Base-by-base conservation (phyloP, 257 asterid genomes). In the Vinca minor region DNA sequence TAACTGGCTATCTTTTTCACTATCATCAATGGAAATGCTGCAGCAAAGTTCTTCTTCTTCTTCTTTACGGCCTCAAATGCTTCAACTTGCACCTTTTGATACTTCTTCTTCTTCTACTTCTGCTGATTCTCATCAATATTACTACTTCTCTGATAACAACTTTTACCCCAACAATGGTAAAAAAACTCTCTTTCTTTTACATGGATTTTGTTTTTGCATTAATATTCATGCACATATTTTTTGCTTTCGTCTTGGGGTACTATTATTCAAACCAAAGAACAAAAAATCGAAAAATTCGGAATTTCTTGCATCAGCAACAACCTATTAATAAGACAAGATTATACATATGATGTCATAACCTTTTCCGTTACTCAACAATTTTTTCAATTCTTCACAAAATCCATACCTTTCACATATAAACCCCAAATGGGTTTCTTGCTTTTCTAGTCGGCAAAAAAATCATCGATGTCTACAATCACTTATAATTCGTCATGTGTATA, bases 1-100 rank as follows among this genome's bases (percentile, higher is more conserved):
- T 67, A 83, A 86, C 67, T 88, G 98, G 98, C 87, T 91, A 13
- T 85, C 95, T 1, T 91, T 87, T 76, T 91, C 97, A 0, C 71
- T 90, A 13, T 90, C 97, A 4, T 79, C 97, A 1, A 77, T 81
- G 87, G 96, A 81, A 69, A 85, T 91, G 94, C 74, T 84, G 49
- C 71, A 71, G n/a, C n/a, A n/a, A n/a, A n/a, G n/a, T n/a, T n/a
- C n/a, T n/a, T n/a, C n/a, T 71, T 53, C 86, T 28, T 45, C 89
- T 28, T 45, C 89, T 36, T 66, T 88, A 10, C 77, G 48, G 8
- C 72, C 64, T 5, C 71, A 69, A 72, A 70, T 76, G 69, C 75
- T 67, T 59, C 72, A 77, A 65, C 62, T 77, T 67, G 41, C 72
- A 14, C 78, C 73, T 5, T 61, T 60, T 38, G 69, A 62, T 31